Evolutionary conservation across 176 grass and related monocot species (phyloP).

Genomic region (Carex parvula): DNA sequence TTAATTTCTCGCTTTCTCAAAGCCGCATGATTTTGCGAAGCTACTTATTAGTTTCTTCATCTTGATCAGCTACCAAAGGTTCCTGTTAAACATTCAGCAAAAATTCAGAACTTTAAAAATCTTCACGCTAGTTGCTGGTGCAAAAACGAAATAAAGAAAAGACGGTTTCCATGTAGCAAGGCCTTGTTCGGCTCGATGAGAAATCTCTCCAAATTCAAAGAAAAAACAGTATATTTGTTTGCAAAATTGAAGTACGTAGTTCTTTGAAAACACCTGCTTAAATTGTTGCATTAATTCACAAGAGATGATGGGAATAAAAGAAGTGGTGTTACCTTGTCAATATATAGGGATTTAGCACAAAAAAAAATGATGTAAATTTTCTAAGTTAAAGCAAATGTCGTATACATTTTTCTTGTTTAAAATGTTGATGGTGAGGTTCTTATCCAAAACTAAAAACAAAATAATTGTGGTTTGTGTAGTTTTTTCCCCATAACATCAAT

Average conservation of each 20-base stretch:
- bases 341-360: neutral
- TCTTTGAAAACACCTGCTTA: neutral
- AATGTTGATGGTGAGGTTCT: neutral
- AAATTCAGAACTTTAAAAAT: neutral
- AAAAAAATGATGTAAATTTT: neutral
- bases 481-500: neutral
- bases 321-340: too few relatives aligned
- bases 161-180: neutral
- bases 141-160: neutral
- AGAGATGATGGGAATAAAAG: too few relatives aligned
- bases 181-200: neutral
- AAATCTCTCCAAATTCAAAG: neutral
- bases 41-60: neutral
- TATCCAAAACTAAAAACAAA: neutral
- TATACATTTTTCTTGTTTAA: neutral
- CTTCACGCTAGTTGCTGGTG: neutral
- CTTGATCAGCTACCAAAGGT: neutral
- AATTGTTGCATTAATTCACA: too few relatives aligned
- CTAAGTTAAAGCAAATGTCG: neutral
- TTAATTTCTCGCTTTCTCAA: neutral
- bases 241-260: neutral
- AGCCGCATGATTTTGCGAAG: neutral
- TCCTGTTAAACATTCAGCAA: neutral
- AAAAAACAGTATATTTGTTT: neutral
- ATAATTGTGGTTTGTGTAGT: neutral